A percentile compares a stretch with the other conserved stretches of the same genome.
These are phyloP conservation scores for Vicia villosa DNA, from an alignment of 306 rosid species.

Conservation along the genomic window DNA sequence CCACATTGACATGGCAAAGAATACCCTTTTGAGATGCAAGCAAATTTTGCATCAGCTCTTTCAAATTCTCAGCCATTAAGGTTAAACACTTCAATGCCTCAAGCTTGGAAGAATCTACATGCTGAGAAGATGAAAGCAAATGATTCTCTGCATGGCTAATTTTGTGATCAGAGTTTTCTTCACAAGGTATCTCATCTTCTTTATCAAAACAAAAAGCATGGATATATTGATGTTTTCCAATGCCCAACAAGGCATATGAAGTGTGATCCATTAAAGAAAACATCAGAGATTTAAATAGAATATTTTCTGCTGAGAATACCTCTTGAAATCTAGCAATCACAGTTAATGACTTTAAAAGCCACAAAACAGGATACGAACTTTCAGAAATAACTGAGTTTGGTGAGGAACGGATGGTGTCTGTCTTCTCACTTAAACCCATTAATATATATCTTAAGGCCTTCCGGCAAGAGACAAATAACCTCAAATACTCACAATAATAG, in stretches of 20 bases:
- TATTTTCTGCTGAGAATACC: constrained; percentile 45
- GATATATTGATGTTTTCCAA: constrained; percentile 58
- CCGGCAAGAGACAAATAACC: constrained; percentile 79
- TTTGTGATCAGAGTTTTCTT: constrained; percentile 46
- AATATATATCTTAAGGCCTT: constrained; percentile 66
- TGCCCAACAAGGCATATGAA: constrained; percentile 54
- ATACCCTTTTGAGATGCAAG: constrained; percentile 47
- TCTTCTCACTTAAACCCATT: constrained; percentile 52
- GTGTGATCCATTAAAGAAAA: constrained; percentile 85
- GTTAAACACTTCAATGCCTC: constrained; percentile 57
- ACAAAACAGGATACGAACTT: constrained; percentile 54
- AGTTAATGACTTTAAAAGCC: constrained; percentile 78
- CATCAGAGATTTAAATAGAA: constrained; percentile 47
- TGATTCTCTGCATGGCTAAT: constrained; percentile 43
- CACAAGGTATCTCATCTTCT: constrained; percentile 44
- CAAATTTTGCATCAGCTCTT: constrained; percentile 56
- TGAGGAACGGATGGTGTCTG: constrained; percentile 41
- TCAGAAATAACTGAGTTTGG: constrained; percentile 47
- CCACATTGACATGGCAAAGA: constrained; percentile 39
- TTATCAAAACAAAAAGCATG: constrained; percentile 41
- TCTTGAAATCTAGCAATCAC: constrained; percentile 54
- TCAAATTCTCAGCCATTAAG: constrained; percentile 55
- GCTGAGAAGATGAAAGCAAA: constrained; percentile 44
- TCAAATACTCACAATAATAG: constrained; percentile 54
- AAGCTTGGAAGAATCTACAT: constrained; percentile 43